These are phyloP conservation scores for Anthracocystis walkeri DNA, from an alignment of 1,284 basidiomycete species.

Conservation along the genomic window DNA sequence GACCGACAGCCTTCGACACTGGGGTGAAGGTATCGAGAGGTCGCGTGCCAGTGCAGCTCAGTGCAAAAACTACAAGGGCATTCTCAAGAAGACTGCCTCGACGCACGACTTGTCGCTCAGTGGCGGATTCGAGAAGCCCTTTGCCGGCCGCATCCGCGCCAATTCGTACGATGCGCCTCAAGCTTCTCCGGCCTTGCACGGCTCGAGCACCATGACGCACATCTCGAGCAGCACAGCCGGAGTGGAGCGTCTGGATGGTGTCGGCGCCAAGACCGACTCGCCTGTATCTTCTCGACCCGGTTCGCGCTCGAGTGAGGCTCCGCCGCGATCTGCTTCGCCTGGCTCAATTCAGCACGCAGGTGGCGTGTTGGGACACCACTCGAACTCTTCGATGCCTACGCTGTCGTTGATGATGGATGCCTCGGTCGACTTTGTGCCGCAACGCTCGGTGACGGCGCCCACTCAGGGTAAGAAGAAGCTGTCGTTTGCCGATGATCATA, in stretches of 20 bases:
- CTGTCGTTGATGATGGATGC: constrained; percentile 78
- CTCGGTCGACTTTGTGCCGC: constrained; percentile 70
- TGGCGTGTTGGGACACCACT: constrained; percentile 60
- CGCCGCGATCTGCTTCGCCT: constrained; percentile 40
- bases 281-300: constrained; percentile 47
- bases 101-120: constrained; percentile 44
- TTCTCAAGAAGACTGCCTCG: constrained; percentile 76
- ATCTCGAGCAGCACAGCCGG: constrained; percentile 58
- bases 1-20: constrained; percentile 68
- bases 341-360: constrained; percentile 40
- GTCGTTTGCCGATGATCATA: constrained; percentile 89
- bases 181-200: constrained; percentile 25
- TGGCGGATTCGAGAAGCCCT: constrained; percentile 54
- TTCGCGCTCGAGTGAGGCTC: constrained; percentile 34
- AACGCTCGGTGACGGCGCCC: constrained; percentile 69
- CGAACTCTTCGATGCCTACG: constrained; percentile 79
- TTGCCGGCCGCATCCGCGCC: constrained; percentile 66
- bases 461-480: constrained; percentile 77
- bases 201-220: constrained; percentile 56
- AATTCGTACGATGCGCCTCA: constrained; percentile 70
- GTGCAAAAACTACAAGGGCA: constrained; percentile 81
- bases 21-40: constrained; percentile 79
- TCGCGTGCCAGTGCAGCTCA: constrained; percentile 75
- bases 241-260: constrained; percentile 61
- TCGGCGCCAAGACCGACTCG: constrained; percentile 50